Evolutionary conservation across 768 basidiomycete species (phyloP).

Genomic region (Saitozyma sp.): DNA sequence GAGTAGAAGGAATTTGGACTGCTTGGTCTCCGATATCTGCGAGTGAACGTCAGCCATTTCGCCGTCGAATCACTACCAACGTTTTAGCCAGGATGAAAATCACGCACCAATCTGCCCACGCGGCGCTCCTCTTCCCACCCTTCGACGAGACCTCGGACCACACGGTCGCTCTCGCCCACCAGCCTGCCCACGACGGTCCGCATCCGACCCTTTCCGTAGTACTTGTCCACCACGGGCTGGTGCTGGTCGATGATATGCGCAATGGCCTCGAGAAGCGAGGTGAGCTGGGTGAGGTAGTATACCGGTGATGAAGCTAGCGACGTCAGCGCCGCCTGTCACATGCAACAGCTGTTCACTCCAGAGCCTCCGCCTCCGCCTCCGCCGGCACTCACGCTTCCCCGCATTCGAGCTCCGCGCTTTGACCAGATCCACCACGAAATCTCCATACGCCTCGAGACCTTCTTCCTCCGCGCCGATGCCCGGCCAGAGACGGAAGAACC

Average conservation of each 20-base stretch:
- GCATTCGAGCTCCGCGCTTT: constrained; percentile 72
- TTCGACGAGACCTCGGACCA: constrained; percentile 70
- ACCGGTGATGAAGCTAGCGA: constrained; percentile 79
- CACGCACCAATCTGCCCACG: constrained; percentile 61
- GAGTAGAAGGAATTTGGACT: constrained; percentile 44
- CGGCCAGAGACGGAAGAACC: constrained; percentile 97
- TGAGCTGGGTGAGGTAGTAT: constrained; percentile 86
- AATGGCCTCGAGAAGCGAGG: constrained; percentile 89
- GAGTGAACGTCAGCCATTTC: not conserved
- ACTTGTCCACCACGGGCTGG: constrained; percentile 95
- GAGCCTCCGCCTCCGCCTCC: constrained; percentile 16
- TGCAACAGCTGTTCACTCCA: not conserved
- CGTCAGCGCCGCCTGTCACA: not conserved
- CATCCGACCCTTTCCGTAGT: constrained; percentile 92
- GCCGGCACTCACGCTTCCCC: constrained; percentile 68
- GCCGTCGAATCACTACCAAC: not conserved
- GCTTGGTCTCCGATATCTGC: constrained; percentile 53
- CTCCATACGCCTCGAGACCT: constrained; percentile 86
- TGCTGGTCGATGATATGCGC: constrained; percentile 97
- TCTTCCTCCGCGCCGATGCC: constrained; percentile 89
- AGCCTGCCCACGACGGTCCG: constrained; percentile 68
- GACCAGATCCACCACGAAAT: constrained; percentile 89
- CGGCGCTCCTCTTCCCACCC: constrained; percentile 90
- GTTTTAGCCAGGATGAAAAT: not conserved
- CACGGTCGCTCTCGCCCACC: constrained; percentile 80